Evolutionary conservation across 2,329 filamentous ascomycete species (phyloP).

Genomic region (Aureobasidium vineae): DNA sequence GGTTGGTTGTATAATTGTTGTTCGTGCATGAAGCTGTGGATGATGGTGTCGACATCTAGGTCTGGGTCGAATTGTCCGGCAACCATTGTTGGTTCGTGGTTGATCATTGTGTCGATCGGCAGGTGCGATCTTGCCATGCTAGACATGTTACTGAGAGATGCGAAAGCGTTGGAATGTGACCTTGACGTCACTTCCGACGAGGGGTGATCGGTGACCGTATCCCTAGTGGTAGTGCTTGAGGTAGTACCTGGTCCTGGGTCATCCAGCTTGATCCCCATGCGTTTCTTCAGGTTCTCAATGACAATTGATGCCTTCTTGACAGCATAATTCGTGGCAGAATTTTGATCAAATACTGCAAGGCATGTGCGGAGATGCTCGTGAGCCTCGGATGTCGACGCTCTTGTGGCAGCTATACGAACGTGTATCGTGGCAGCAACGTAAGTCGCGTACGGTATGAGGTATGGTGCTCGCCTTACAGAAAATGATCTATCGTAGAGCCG

Average conservation of each 20-base stretch:
- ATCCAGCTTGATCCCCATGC: slow-evolving; percentile 41
- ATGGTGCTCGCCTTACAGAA: slow-evolving; percentile 50
- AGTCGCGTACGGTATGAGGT: slow-evolving; percentile 56
- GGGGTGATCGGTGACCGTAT: background rate
- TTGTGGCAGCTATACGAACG: slow-evolving; percentile 49
- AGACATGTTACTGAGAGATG: background rate
- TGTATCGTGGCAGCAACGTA: slow-evolving; percentile 57
- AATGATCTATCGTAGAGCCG: slow-evolving; percentile 49
- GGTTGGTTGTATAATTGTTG: slow-evolving; percentile 28
- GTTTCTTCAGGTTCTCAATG: slow-evolving; percentile 49
- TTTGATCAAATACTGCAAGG: slow-evolving; percentile 49
- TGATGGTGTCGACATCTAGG: slow-evolving; percentile 46
- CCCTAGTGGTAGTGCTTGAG: background rate
- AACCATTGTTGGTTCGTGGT: slow-evolving; percentile 28
- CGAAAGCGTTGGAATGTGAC: background rate
- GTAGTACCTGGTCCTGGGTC: slow-evolving; percentile 1
- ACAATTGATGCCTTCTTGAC: slow-evolving; percentile 49
- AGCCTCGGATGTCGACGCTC: slow-evolving; percentile 43
- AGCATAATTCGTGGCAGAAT: slow-evolving; percentile 53
- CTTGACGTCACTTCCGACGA: background rate
- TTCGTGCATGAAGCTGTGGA: slow-evolving; percentile 45
- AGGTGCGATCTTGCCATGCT: background rate
- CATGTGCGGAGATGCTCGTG: slow-evolving; percentile 47
- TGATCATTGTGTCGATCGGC: background rate
- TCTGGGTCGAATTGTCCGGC: slow-evolving; percentile 36